Evolutionary conservation across 192 early-diverging fungal species (phyloP), one percentile per base, ranked within the genome.

Genomic region (Dispira parvispora): DNA sequence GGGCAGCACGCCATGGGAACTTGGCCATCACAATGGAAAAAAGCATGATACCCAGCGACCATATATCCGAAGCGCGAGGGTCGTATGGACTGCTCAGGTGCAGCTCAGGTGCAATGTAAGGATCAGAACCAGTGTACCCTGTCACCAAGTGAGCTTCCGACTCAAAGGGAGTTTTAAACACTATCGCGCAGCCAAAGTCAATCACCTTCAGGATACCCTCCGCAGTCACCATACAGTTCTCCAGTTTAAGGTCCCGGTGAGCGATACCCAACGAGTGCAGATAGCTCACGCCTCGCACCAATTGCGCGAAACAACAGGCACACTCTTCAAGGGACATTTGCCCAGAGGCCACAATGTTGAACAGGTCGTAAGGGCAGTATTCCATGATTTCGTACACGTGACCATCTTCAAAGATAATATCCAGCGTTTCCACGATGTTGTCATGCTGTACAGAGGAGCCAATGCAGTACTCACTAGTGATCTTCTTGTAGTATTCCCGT

Each of bases 21-120:
- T 82, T 78, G 44, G 80, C 79, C 21, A 84, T 69, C 21, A 75
- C 76, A 80, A 88, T 81, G 61, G 84, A 85, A 57, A 85, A 76
- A 71, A 84, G 90, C 62, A 95, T 90, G 60, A 97, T 90, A 46
- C 89, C 94, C 32, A 84, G 64, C 8, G 86, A 84, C 94, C 94
- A 97, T 14, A 97, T 73, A 72, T 97, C 94, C 0, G 89, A 84
- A 14, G 74, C 66, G 58, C 89, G 82, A 9, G 85, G 83, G 63
- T 92, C 89, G 65, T 97, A 92, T 32, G 84, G 79, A 18, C 75
- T 74, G 12, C 77, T 76, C 21, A 67, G 67, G 63, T 88, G 84
- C 23, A 80, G 74, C 69, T 96, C 94, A 32, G 94, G 94, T 0
- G 90, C 91, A 76, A 97, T 97, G 72, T 95, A 97, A 11, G 94